phyloP scores from a whole-genome alignment of 106 monocot genomes.

The Vanilla planifolia region DNA sequence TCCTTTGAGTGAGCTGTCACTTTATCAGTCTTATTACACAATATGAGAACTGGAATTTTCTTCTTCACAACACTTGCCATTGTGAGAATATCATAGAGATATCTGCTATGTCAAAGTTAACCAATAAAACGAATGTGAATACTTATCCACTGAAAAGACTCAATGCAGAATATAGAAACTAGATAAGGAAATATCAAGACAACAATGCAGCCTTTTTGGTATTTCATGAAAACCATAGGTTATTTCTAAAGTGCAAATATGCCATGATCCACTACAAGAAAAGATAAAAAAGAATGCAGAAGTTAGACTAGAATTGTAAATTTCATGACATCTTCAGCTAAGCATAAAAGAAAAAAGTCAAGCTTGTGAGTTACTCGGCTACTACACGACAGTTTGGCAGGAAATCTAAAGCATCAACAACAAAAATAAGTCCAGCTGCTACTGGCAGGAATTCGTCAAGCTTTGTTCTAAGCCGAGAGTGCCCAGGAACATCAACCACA shows the following conservation, averaged over 20 bases:
- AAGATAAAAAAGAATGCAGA: too few species aligned
- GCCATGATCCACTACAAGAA: too few species aligned
- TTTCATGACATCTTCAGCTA: not conserved
- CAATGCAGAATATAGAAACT: not conserved
- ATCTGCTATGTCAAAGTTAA: conserved; percentile 34
- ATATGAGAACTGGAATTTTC: conserved; percentile 68
- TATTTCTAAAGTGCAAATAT: too few species aligned
- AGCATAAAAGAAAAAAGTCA: not conserved
- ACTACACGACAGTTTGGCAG: conserved; percentile 69
- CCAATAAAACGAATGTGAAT: not conserved
- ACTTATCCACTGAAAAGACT: not conserved
- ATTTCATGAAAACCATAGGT: too few species aligned
- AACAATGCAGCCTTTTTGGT: too few species aligned
- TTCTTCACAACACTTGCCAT: conserved; percentile 72
- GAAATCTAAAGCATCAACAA: conserved; percentile 97
- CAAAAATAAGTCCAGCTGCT: conserved; percentile 81
- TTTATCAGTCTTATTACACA: conserved; percentile 94
- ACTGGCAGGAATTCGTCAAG: conserved; percentile 85
- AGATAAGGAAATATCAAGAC: too few species aligned
- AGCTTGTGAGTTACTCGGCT: conserved; percentile 63
- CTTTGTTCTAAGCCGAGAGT: conserved; percentile 77
- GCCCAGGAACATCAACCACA: conserved; percentile 92
- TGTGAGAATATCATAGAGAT: conserved; percentile 88
- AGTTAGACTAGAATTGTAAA: too few species aligned
- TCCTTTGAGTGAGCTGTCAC: conserved; percentile 96